Conservation (phyloP, 2,329 filamentous ascomycete species). For the Paecilomyces sp. region DNA sequence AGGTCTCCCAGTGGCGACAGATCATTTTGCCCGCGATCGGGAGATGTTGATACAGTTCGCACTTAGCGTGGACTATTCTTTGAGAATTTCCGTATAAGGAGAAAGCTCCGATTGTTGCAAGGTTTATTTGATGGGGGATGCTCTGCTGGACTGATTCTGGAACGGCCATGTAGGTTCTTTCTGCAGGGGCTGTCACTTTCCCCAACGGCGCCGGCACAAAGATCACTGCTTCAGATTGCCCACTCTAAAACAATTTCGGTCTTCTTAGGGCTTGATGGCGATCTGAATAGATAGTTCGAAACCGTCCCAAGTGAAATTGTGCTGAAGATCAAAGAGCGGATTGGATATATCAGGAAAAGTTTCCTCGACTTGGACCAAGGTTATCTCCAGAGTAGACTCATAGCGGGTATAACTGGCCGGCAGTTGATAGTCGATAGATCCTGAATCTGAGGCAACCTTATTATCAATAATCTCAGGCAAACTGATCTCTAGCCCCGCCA, state of each 20-base stretch:
- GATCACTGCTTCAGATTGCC: constrained; percentile 9
- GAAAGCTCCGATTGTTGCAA: constrained; percentile 12
- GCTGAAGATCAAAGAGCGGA: not conserved
- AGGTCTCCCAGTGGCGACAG: not conserved
- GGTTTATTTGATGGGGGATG: constrained; percentile 5
- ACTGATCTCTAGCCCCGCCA: not conserved
- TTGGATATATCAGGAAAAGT: not conserved
- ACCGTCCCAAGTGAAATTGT: not conserved
- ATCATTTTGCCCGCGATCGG: not conserved
- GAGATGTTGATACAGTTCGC: not conserved
- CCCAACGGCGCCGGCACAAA: not conserved
- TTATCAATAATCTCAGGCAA: not conserved
- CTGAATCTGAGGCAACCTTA: not conserved
- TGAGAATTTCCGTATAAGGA: constrained; percentile 13
- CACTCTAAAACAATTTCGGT: constrained; percentile 1
- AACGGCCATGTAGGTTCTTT: not conserved
- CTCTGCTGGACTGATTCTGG: constrained; percentile 6
- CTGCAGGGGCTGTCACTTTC: constrained; percentile 2
- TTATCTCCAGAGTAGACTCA: not conserved
- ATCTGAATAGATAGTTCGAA: not conserved
- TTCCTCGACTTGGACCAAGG: not conserved
- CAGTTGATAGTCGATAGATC: not conserved
- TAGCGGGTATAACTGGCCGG: not conserved
- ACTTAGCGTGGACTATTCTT: not conserved
- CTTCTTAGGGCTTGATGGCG: not conserved